These are phyloP conservation scores for Daedalea quercina DNA, from an alignment of 768 basidiomycete genomes.

Conservation along the genomic window DNA sequence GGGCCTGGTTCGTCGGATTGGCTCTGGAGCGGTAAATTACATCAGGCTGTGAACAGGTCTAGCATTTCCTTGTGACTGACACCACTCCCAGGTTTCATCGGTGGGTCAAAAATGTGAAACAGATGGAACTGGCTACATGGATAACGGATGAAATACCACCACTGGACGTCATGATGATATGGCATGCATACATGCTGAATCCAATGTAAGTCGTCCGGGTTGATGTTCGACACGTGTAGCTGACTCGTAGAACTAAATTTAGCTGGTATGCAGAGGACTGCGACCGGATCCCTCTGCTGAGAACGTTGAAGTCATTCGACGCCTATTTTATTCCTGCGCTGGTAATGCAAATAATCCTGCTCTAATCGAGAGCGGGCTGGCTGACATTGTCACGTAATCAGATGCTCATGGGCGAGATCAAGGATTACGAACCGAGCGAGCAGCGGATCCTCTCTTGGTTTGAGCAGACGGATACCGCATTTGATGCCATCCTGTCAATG, in stretches of 20 bases:
- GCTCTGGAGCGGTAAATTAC: slow-evolving; percentile 31
- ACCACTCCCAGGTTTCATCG: slow-evolving; percentile 32
- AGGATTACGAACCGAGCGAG: slow-evolving; percentile 8
- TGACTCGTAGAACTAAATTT: too few species aligned
- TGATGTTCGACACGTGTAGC: too few species aligned
- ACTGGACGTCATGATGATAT: slow-evolving; percentile 36
- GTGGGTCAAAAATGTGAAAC: slow-evolving; percentile 22
- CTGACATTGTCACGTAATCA: background rate
- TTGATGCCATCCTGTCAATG: slow-evolving; percentile 29
- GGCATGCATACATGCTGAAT: slow-evolving; percentile 35
- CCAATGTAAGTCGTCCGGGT: slow-evolving; percentile 25
- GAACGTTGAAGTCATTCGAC: slow-evolving; percentile 2
- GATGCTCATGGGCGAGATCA: slow-evolving; percentile 15
- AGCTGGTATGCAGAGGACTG: slow-evolving; percentile 22
- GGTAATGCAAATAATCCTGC: too few species aligned
- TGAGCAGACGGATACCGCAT: slow-evolving; percentile 16
- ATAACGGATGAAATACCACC: slow-evolving; percentile 25
- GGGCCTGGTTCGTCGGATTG: slow-evolving; percentile 34
- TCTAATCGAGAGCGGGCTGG: too few species aligned
- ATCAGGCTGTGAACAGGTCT: too few species aligned
- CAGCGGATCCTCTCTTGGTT: slow-evolving; percentile 11
- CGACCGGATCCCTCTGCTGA: slow-evolving; percentile 7
- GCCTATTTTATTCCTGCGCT: too few species aligned
- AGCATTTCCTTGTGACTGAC: too few species aligned
- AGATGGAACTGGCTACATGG: slow-evolving; percentile 19